Conservation (phyloP, 441 rosid species). For the Mallotus japonicus region DNA sequence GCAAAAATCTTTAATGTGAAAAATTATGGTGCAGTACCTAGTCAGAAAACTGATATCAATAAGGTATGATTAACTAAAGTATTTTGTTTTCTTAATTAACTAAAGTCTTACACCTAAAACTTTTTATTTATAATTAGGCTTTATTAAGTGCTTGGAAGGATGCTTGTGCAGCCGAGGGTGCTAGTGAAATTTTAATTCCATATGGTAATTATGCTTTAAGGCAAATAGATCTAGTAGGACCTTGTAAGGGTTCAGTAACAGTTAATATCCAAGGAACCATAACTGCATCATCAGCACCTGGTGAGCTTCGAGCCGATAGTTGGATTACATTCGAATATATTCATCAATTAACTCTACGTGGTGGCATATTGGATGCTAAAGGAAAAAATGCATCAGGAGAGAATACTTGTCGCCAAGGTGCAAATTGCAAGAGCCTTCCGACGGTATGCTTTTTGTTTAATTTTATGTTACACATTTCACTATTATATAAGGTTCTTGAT, state of each 20-base stretch:
- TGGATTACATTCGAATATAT: not conserved
- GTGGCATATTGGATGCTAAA: not conserved
- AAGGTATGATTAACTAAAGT: no score
- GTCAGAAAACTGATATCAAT: no score
- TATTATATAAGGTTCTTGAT: no score
- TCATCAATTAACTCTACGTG: not conserved
- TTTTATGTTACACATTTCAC: no score
- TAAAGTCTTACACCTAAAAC: no score
- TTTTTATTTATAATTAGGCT: not conserved
- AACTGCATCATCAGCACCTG: not conserved
- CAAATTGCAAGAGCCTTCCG: slow-evolving; percentile 5
- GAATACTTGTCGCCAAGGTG: not conserved
- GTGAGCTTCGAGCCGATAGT: not conserved
- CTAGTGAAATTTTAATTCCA: not conserved
- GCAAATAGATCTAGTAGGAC: not conserved
- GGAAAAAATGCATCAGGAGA: not conserved
- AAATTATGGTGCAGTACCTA: no score
- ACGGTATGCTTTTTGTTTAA: not conserved
- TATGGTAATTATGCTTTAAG: not conserved
- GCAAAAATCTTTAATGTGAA: no score
- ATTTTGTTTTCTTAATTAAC: no score
- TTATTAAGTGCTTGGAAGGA: not conserved
- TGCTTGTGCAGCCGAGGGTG: not conserved
- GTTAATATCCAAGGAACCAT: not conserved
- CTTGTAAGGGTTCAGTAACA: not conserved